Evolutionary conservation across 2,329 filamentous ascomycete genomes (phyloP), one percentile per base, ranked within the genome.

Genomic region (Penicillium sp.): DNA sequence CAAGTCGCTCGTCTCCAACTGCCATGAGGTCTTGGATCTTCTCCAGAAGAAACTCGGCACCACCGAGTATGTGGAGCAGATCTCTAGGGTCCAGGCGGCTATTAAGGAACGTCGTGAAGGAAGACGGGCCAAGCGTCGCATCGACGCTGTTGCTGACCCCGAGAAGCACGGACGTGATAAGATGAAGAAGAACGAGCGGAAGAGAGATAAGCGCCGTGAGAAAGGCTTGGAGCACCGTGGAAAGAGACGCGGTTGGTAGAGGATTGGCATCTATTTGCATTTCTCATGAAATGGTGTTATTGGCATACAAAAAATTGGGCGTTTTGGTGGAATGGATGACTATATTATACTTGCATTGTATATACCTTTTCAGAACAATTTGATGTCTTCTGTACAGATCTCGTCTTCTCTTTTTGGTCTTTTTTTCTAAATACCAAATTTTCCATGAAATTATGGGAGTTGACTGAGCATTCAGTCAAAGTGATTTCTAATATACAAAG

Each of bases 31-130:
- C 11, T 87, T 97, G 79, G 89, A 91, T 61, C 77, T 83, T n/a
- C 72, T 99, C 58, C 92, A 96, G 78, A 88, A 87, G 78, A 92
- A 90, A 70, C 81, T 96, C 50, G 94, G 93, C 40, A 91, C 89
- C 2, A 84, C 86, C 1, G 85, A 85, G 60, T 99, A 92, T 76
- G 86, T 92, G n/a, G 81, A 82, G 53, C 82, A 87, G 45, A 80
- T 97, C 69, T 75, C 90, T 39, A 82, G 83, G 40, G 90, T 95
- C 7, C 85, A 91, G 59, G 86, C 89, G 51, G 83, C 82, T 16
- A 87, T 94, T n/a, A 84, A 84, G 68, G 82, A 83, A 62, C 85
- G 88, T 68, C 82, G 94, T 64, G 85, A 91, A 70, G 84, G 87
- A 68, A 81, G 95, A 62, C 85, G 88, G 53, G 85, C 82, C 62